Evolutionary conservation across 805 yeast genomes (phyloP).

Genomic region (Suhomyces sp.): DNA sequence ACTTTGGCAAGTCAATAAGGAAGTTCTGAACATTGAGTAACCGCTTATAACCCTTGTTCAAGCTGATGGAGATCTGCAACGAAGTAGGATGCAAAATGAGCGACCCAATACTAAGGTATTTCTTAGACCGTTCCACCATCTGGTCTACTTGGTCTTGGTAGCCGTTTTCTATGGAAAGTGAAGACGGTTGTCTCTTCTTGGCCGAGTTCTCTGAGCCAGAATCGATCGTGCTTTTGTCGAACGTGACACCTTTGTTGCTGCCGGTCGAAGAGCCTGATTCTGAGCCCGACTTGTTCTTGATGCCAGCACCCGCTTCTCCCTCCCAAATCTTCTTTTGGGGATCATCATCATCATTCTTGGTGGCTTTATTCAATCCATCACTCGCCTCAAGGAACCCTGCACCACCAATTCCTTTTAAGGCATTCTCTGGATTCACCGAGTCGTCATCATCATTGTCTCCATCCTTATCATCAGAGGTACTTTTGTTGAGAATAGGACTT

Average conservation of each 20-base stretch:
- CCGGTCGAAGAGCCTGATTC: background rate
- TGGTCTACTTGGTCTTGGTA: constrained; percentile 37
- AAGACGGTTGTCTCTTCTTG: background rate
- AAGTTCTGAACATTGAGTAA: constrained; percentile 39
- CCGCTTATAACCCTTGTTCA: constrained; percentile 31
- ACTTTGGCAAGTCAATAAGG: constrained; percentile 31
- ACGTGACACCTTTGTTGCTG: background rate
- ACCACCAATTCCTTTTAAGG: constrained; percentile 6
- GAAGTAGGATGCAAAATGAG: constrained; percentile 37
- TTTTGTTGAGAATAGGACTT: constrained; percentile 16
- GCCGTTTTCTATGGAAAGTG: constrained; percentile 8
- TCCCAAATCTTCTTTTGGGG: background rate
- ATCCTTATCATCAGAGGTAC: background rate
- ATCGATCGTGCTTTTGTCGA: constrained; percentile 3
- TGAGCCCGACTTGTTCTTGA: background rate
- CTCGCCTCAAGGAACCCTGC: constrained; percentile 8
- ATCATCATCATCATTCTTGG: background rate
- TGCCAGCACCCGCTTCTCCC: background rate
- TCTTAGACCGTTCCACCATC: constrained; percentile 75
- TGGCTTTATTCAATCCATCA: constrained; percentile 11
- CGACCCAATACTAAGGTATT: constrained; percentile 63
- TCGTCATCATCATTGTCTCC: constrained; percentile 6
- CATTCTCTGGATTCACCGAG: background rate
- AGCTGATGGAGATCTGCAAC: constrained; percentile 34
- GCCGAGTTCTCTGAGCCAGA: background rate